Conservation (phyloP, 495 filamentous ascomycete species). For the Penicillium odoratum region DNA sequence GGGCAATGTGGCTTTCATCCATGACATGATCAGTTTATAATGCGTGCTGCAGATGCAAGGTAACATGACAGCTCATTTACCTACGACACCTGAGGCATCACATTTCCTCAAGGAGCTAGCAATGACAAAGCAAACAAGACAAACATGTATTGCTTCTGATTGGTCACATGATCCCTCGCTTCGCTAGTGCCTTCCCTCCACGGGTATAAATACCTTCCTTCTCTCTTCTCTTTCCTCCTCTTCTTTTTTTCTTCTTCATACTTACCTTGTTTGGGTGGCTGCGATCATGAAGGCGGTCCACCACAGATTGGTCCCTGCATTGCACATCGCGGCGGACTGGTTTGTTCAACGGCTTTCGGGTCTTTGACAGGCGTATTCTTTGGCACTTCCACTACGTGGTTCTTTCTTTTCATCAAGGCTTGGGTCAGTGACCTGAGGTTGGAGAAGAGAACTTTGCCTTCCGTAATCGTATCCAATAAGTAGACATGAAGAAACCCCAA, state of each 20-base stretch:
- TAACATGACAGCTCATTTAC: conserved; percentile 8
- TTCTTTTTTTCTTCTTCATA: conserved; percentile 63
- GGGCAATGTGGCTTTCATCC: conserved; percentile 1
- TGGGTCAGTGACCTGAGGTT: conserved; percentile 44
- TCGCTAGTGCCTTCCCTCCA: conserved; percentile 30
- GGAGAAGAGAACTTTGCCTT: conserved; percentile 45
- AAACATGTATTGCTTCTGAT: conserved; percentile 5
- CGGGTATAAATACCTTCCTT: conserved; percentile 28
- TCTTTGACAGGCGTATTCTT: conserved; percentile 68
- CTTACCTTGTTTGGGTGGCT: conserved; percentile 70
- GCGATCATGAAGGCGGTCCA: conserved; percentile 61
- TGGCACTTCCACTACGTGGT: conserved; percentile 50
- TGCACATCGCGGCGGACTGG: conserved; percentile 65
- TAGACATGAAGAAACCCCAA: too few species aligned
- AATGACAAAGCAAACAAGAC: neutral
- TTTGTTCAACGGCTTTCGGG: conserved; percentile 63
- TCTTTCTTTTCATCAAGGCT: conserved; percentile 56
- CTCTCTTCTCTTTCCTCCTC: conserved; percentile 25
- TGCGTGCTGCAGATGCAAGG: conserved; percentile 1
- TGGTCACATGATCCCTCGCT: conserved; percentile 10
- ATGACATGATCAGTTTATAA: neutral
- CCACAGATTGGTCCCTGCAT: conserved; percentile 66
- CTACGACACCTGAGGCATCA: neutral
- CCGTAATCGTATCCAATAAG: too few species aligned
- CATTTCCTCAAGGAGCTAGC: neutral